Conservation (phyloP, 139 green algal species). For the Micractinium conductrix region DNA sequence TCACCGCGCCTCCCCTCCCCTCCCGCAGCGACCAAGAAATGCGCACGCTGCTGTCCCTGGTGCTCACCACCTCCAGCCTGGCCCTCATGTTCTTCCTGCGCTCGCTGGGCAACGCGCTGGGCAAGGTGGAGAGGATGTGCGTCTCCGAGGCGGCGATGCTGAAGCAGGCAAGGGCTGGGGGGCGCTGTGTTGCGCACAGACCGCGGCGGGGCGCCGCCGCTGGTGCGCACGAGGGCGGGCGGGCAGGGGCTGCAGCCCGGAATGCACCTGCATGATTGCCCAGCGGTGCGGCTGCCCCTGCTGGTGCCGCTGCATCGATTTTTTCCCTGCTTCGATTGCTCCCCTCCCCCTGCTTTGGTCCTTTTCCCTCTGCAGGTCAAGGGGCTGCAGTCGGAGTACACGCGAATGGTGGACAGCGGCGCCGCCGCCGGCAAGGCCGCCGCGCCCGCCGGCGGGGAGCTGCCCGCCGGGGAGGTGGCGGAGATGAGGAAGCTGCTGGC, state of each 20-base stretch:
- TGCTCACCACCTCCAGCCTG: background rate
- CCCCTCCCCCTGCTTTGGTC: background rate
- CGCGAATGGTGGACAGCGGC: slow-evolving; percentile 16
- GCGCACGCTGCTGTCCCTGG: slow-evolving; percentile 7
- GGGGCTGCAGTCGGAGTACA: slow-evolving; percentile 31
- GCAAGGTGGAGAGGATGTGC: background rate
- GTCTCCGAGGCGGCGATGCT: slow-evolving; percentile 20
- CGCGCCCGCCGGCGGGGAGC: background rate
- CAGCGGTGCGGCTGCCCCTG: too few species aligned
- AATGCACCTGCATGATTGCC: too few species aligned
- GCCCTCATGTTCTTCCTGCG: slow-evolving; percentile 22
- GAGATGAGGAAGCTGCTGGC: background rate
- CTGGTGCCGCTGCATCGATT: background rate
- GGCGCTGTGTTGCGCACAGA: too few species aligned
- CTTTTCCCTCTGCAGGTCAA: slow-evolving; percentile 1
- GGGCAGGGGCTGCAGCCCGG: too few species aligned
- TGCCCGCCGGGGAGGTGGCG: background rate
- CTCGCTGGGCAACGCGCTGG: slow-evolving; percentile 21
- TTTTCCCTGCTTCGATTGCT: background rate
- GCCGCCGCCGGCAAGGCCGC: background rate
- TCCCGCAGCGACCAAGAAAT: slow-evolving; percentile 2
- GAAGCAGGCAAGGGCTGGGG: slow-evolving; percentile 14
- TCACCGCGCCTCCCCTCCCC: background rate
- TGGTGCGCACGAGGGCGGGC: too few species aligned
- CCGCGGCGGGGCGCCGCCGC: too few species aligned